Base-by-base conservation (phyloP, 176 grass and related monocot genomes). In the Aegilops bicornis region DNA sequence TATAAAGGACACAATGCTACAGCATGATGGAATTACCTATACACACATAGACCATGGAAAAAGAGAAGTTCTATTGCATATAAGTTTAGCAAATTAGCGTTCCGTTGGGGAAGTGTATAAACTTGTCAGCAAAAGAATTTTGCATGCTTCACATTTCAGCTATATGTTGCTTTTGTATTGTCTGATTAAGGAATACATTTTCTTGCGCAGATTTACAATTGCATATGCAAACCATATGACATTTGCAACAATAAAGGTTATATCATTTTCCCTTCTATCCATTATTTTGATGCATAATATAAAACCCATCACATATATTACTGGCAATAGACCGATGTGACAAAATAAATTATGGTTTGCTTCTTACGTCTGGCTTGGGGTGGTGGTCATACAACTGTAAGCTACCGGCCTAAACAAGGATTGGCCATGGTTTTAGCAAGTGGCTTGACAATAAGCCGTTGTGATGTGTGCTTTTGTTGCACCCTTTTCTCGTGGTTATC, bases 201-300 rank as follows among this genome's bases (percentile, higher is more conserved):
- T 5, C 20, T 40, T 61, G 32, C 20, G 12, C 73, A 91, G 85
- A 65, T 91, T 84, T 65, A 87, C 89, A 24, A 82, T 89, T 19
- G 81, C 27, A 39, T 87, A 83, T 78, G 54, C 42, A 25, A 90
- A 93, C 40, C 67, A 90, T 27, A 29, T 90, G 69, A 90, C 81
- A 27, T 93, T 82, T 78, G 88, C 86, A 3, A 90, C 86, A 12
- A 32, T 93, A 52, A 91, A 93, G 86, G 89, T 93, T 62, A 47
- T 33, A n/a, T 7, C 32, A 2, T 32, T 32, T 29, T 25, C 10
- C 24, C 54, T 85, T 58, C 10, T 30, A 60, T 20, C 67, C 64
- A n/a, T 39, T 29, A 3, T 12, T 29, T 22, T 5, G 14, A 23
- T 79, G 13, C 77, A 63, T 10, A 33, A 67, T 68, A 17, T 6